Evolutionary conservation across 331 rosid species (phyloP).

Genomic region (Rhamnella rubrinervis): DNA sequence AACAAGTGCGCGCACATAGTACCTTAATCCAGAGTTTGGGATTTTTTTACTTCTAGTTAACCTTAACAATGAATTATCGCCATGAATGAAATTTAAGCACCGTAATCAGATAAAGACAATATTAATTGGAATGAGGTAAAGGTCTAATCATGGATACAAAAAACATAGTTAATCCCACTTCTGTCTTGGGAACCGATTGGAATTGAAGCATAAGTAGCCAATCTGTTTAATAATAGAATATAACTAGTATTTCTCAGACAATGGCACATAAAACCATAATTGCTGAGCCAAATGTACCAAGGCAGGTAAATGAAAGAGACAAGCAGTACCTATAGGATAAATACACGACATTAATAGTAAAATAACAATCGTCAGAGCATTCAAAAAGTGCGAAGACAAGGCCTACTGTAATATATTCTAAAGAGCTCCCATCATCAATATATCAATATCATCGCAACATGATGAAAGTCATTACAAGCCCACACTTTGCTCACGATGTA

Average conservation of each 20-base stretch:
- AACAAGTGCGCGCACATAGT: too few species aligned
- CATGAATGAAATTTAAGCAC: too few species aligned
- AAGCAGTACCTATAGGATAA: background rate
- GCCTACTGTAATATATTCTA: background rate
- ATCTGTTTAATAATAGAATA: background rate
- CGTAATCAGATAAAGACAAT: too few species aligned
- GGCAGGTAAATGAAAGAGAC: too few species aligned
- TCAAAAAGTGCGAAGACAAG: background rate
- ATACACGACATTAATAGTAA: background rate
- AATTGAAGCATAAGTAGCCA: too few species aligned
- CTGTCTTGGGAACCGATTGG: background rate
- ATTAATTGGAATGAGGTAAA: too few species aligned
- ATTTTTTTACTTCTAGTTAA: too few species aligned
- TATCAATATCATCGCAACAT: conserved; percentile 1
- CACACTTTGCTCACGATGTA: background rate
- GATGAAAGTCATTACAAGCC: background rate
- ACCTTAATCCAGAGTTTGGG: too few species aligned
- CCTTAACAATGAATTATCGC: too few species aligned
- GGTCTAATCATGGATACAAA: too few species aligned
- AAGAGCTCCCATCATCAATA: background rate
- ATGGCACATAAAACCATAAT: background rate
- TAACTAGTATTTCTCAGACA: background rate
- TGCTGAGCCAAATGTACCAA: too few species aligned
- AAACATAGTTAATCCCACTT: too few species aligned
- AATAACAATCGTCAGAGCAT: background rate